Base-by-base conservation (phyloP, 2,329 filamentous ascomycete genomes). In the Hymenoscyphus fraxineus region DNA sequence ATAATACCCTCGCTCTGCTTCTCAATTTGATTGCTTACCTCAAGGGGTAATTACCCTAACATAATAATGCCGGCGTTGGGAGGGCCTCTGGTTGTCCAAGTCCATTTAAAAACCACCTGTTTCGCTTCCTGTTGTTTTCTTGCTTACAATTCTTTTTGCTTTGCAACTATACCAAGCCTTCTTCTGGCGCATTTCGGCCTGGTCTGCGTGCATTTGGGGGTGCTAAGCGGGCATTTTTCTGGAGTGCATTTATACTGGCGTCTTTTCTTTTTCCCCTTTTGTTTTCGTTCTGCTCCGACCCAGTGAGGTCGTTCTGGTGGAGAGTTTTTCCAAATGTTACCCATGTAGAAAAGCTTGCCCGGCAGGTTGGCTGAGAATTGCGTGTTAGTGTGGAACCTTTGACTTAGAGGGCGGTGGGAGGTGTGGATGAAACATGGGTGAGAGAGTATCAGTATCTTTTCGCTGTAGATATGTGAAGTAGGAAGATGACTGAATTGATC, bases 181-280 rank as follows among this genome's bases (percentile, higher is more conserved):
- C 41, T 19, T 51, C 15, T 71, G 70, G 60, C 66, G 67, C 67
- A 70, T 73, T 72, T 71, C 63, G 72, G 69, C 71, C 69, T 68
- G 63, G 68, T 64, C 44, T 72, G 69, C 64, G 65, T 68, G 70
- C 68, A 71, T 71, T 68, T 66, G 22, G 64, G 57, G 4, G 19
- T 51, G 65, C 65, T 63, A 67, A 69, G 66, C 64, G 64, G 66
- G 66, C 69, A 70, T 69, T 67, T 67, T 68, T 62, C 57, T 64
- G 65, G 64, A 27, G 27, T 67, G 71, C 70, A 73, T 73, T 71
- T 73, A 69, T 69, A 71, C 68, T 19, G 70, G 70, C 71, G 71
- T 69, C 59, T 65, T n/a, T 22, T 56, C 19, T 3, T 47, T 47
- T 47, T 51, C 22, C 10, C 58, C 62, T n/a, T 58, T 59, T 59